Evolutionary conservation across 768 basidiomycete species (phyloP).

Genomic region (Mycena haematopus): DNA sequence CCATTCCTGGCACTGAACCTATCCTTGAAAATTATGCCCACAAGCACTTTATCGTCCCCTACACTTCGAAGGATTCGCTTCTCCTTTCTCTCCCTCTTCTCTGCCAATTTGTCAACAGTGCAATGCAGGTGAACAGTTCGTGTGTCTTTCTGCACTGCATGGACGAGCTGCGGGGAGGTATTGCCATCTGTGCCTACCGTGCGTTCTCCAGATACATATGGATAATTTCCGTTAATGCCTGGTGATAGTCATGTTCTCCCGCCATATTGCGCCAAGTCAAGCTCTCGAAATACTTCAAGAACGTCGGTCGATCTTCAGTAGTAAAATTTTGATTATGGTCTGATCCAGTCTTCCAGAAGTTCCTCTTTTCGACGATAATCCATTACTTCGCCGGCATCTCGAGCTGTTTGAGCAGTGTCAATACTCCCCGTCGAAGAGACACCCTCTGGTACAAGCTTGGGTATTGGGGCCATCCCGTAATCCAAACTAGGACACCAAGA

Average conservation of each 20-base stretch:
- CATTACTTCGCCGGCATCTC: slow-evolving; percentile 41
- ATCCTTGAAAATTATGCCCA: slow-evolving; percentile 36
- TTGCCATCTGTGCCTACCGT: slow-evolving; percentile 49
- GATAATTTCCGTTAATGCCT: background rate
- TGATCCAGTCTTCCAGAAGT: slow-evolving; percentile 35
- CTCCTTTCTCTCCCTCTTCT: slow-evolving; percentile 41
- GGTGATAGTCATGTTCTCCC: slow-evolving; percentile 46
- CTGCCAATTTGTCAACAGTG: slow-evolving; percentile 43
- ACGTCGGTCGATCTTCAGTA: slow-evolving; percentile 33
- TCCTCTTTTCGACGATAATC: slow-evolving; percentile 44
- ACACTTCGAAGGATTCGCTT: slow-evolving; percentile 41
- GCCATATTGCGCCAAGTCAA: slow-evolving; percentile 37
- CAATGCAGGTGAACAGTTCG: slow-evolving; percentile 35
- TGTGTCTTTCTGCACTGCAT: slow-evolving; percentile 48
- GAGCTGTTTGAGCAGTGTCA: slow-evolving; percentile 44
- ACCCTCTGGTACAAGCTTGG: slow-evolving; percentile 43
- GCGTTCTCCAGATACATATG: slow-evolving; percentile 25
- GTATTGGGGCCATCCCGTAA: slow-evolving; percentile 20
- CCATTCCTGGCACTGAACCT: slow-evolving; percentile 32
- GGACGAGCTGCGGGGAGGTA: slow-evolving; percentile 45
- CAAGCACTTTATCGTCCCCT: slow-evolving; percentile 43
- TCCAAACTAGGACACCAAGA: background rate
- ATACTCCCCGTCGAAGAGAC: slow-evolving; percentile 35
- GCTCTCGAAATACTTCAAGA: slow-evolving; percentile 42
- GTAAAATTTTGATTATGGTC: background rate